Evolutionary conservation across 2,329 filamentous ascomycete genomes (phyloP), one percentile per base, ranked within the genome.

Genomic region (Xylariaceae sp.): DNA sequence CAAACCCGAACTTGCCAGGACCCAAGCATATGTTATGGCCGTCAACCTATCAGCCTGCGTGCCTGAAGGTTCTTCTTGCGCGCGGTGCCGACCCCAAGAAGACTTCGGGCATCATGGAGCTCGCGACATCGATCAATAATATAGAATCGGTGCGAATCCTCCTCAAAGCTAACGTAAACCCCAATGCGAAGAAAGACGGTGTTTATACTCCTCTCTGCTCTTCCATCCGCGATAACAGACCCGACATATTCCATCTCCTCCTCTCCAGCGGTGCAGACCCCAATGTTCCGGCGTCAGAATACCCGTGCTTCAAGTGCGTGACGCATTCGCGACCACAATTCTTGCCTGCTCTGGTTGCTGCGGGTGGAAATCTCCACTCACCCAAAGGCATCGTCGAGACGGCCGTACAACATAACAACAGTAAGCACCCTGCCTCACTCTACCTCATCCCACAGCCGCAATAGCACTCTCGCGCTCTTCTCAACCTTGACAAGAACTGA

Each of bases 21-120:
- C 81, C 81, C 9, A 83, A 85, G 60, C 78, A 86, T 63, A 76
- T 81, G 62, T 69, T 87, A 18, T 83, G 82, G 82, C 79, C 80
- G 2, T 71, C 81, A 0, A 75, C 74, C 0, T 78, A 80, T 60
- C 71, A 81, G 38, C 68, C 80, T 0, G 62, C 68, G 7, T 81
- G 76, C 45, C 64, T 86, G 24, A 69, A 58, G 51, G 60, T 81
- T 2, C 67, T 87, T 15, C 72, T 85, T 1, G 49, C 64, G 2
- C 74, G 75, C 19, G 81, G 80, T 2, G 81, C 80, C 2, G 78
- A 83, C 47, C 62, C 63, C 53, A 76, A 72, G 57, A 83, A 81
- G 60, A 78, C 71, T 0, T 78, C 81, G 0, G 81, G 80, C 18
- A 71, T 83, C 42, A 78, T 85, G 74, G 81, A 85, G 57, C 71